Percentiles rank a stretch among this genome's conserved stretches.
phyloP scores from a whole-genome alignment of 1,284 basidiomycete genomes.

The Cutaneotrichosporon dermatis region DNA sequence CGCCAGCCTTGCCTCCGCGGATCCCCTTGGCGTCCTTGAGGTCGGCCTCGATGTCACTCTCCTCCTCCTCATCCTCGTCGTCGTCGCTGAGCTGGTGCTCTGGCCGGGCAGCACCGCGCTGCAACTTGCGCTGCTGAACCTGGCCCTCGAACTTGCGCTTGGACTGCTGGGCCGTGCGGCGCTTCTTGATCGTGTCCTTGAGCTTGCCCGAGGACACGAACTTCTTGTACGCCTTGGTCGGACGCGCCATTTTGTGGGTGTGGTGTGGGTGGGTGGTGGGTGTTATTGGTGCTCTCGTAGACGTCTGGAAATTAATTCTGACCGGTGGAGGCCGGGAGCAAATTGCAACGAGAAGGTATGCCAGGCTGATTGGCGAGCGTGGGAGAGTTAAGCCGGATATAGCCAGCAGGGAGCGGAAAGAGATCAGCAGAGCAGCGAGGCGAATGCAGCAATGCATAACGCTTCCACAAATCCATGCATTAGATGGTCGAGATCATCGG shows the following conservation, averaged over 20 bases:
- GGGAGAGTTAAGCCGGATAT: too few species aligned
- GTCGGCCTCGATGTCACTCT: constrained; percentile 23
- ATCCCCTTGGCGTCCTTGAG: constrained; percentile 47
- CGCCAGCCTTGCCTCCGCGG: constrained; percentile 36
- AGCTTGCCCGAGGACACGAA: constrained; percentile 82
- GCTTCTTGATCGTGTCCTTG: constrained; percentile 73
- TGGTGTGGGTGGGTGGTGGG: constrained; percentile 7
- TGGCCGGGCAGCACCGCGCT: constrained; percentile 37
- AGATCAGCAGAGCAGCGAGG: too few species aligned
- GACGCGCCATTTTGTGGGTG: constrained; percentile 54
- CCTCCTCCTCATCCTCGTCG: constrained; percentile 47
- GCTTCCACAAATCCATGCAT: too few species aligned
- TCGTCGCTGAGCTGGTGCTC: constrained; percentile 50
- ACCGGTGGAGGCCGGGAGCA: constrained; percentile 3
- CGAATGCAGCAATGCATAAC: too few species aligned
- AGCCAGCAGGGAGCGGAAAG: too few species aligned
- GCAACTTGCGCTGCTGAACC: constrained; percentile 37
- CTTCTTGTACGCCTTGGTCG: constrained; percentile 73
- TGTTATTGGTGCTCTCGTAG: constrained; percentile 1
- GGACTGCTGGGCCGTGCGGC: constrained; percentile 69
- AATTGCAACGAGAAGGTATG: not conserved
- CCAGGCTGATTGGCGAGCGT: too few species aligned
- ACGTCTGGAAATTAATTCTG: constrained; percentile 1
- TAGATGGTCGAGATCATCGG: too few species aligned
- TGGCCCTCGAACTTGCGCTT: constrained; percentile 65